Evolutionary conservation across 768 basidiomycete genomes (phyloP), one percentile per base, ranked within the genome.

Genomic region (Leccinellum luteum): DNA sequence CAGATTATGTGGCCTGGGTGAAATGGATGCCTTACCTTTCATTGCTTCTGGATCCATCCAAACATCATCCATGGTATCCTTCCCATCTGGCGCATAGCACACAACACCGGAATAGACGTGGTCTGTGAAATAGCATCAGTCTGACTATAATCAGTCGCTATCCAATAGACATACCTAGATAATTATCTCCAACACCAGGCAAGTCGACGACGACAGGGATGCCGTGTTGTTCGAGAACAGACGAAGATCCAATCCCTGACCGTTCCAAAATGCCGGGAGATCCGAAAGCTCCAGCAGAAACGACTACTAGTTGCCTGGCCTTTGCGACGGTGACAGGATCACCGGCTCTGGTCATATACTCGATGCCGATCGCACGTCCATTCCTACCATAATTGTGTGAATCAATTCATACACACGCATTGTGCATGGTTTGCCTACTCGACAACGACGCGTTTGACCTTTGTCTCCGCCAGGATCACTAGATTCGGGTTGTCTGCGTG

Each of bases 181-280:
- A 48, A 47, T 52, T 59, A 35, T 57, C 50, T 10, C 58, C 55
- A 5, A 59, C 58, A 6, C 28, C 58, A 31, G 58, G 55, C 19
- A 60, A 41, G 35, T 57, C 31, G 8, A 48, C 56, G 5, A 52
- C 1, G 19, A 52, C 19, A 31, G 28, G 47, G 9, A 58, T 48
- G 12, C 8, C n/a, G 1, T 51, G 4, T 30, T 19, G 35, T 15
- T 41, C 10, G 3, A 59, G 58, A 30, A 59, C 30, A 10, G 31
- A 25, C 9, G 23, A 12, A 2, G 55, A 35, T 1, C 55, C 58
- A n/a, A 59, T 52, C 0, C 58, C 58, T 12, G 58, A 59, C 30
- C 58, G 51, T 43, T 59, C 58, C 50, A 59, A 41, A 19, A 59
- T 59, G 6, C 19, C 1, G 2, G 58, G 55, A 12, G 58, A 59